phyloP scores from a whole-genome alignment of 2,329 filamentous ascomycete species.

The Phaeophleospora eucalypticola region DNA sequence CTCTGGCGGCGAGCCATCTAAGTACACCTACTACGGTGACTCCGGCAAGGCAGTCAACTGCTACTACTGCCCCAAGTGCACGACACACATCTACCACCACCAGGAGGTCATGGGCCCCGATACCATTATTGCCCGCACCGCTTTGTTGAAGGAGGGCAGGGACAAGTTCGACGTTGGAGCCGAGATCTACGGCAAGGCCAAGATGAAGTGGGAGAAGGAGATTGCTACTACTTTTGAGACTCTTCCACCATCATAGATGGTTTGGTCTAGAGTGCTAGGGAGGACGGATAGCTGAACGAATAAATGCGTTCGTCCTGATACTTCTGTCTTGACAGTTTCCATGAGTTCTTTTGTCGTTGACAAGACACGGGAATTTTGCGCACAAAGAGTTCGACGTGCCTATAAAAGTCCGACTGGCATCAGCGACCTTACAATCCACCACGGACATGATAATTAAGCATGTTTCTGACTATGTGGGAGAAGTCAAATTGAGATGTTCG shows the following conservation, averaged over 20 bases:
- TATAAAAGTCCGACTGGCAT: no score
- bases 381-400: no score
- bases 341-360: no score
- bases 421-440: no score
- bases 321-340: no score
- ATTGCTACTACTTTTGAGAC: slow-evolving; percentile 46
- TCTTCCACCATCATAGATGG: slow-evolving; percentile 39
- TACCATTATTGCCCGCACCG: slow-evolving; percentile 51
- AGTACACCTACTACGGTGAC: slow-evolving; percentile 56
- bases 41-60: slow-evolving; percentile 52
- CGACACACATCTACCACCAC: slow-evolving; percentile 53
- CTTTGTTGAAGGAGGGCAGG: slow-evolving; percentile 42
- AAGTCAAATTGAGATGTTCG: no score
- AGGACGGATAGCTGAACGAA: slow-evolving; percentile 1
- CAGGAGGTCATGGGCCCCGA: slow-evolving; percentile 50
- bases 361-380: no score
- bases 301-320: no score
- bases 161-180: slow-evolving; percentile 48
- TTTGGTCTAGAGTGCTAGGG: not conserved
- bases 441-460: no score
- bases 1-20: slow-evolving; percentile 45
- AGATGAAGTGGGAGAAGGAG: slow-evolving; percentile 50
- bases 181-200: slow-evolving; percentile 54
- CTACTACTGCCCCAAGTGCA: slow-evolving; percentile 57
- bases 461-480: no score